Evolutionary conservation across 441 rosid genomes (phyloP).

Genomic region (Corymbia calophylla): DNA sequence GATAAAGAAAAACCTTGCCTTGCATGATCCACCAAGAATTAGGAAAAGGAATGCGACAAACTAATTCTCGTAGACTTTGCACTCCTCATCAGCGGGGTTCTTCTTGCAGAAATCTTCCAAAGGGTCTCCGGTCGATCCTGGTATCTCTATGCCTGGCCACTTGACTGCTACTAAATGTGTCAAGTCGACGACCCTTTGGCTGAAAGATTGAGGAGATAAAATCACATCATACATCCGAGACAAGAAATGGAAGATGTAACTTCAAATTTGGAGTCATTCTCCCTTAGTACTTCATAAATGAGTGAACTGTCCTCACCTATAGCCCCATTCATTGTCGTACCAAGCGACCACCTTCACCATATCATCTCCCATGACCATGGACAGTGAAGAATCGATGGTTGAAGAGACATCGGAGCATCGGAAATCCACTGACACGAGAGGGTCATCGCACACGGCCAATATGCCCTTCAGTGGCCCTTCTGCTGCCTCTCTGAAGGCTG

Average conservation of each 20-base stretch:
- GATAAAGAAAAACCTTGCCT: neutral
- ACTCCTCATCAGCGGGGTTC: conserved; percentile 80
- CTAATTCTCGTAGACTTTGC: conserved; percentile 85
- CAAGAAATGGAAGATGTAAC: neutral
- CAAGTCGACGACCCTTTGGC: conserved; percentile 99
- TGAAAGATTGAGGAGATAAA: conserved; percentile 49
- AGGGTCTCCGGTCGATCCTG: conserved; percentile 76
- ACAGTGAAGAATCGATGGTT: conserved; percentile 86
- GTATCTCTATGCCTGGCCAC: conserved; percentile 62
- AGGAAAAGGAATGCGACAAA: neutral
- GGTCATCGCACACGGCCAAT: conserved; percentile 76
- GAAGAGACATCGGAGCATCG: conserved; percentile 88
- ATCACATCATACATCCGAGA: neutral
- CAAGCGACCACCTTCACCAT: conserved; percentile 98
- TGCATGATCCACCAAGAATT: neutral
- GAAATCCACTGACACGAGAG: conserved; percentile 91
- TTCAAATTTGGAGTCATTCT: neutral
- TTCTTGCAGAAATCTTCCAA: conserved; percentile 92
- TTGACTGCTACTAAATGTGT: conserved; percentile 79
- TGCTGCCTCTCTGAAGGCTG: conserved; percentile 88
- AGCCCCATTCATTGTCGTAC: conserved; percentile 99
- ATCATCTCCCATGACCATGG: conserved; percentile 99
- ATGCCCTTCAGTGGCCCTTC: conserved; percentile 80
- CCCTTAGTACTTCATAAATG: neutral
- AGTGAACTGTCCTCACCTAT: conserved; percentile 43